A percentile compares a stretch with the other conserved stretches of the same genome.
These are phyloP conservation scores for Phlebiopsis flavidoalba DNA, from an alignment of 768 basidiomycete genomes.

Conservation along the genomic window DNA sequence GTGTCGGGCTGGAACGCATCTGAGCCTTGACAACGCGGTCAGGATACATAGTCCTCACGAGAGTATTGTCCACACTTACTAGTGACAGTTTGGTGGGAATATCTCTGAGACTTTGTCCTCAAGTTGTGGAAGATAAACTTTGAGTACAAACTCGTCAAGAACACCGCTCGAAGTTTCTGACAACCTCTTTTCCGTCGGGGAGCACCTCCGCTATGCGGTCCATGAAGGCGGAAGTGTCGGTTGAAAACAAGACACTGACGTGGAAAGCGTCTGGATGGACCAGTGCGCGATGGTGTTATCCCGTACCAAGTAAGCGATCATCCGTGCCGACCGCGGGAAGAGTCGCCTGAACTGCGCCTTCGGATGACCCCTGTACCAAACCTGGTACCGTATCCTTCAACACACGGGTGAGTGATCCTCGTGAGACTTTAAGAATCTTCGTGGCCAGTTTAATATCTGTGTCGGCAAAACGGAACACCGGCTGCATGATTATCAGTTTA, in stretches of 20 bases:
- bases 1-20: constrained; percentile 88
- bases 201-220: constrained; percentile 65
- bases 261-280: constrained; percentile 93
- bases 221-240: constrained; percentile 75
- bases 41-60: constrained; percentile 2
- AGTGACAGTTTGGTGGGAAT: constrained; percentile 81
- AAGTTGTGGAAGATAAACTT: constrained; percentile 88
- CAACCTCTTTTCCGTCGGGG: constrained; percentile 65
- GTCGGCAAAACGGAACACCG: constrained; percentile 88
- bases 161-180: constrained; percentile 64
- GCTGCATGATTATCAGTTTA: constrained; percentile 35
- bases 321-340: constrained; percentile 60
- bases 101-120: constrained; percentile 89
- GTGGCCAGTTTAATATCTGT: constrained; percentile 72
- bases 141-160: constrained; percentile 89
- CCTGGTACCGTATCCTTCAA: constrained; percentile 93
- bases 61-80: constrained; percentile 35
- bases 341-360: constrained; percentile 59
- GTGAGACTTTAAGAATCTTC: constrained; percentile 63
- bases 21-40: constrained; percentile 41
- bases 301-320: constrained; percentile 65
- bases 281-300: constrained; percentile 79
- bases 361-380: constrained; percentile 67
- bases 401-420: constrained; percentile 84
- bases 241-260: constrained; percentile 91